Evolutionary conservation across 345 rosid species (phyloP).

Genomic region (Aegle marmelos): DNA sequence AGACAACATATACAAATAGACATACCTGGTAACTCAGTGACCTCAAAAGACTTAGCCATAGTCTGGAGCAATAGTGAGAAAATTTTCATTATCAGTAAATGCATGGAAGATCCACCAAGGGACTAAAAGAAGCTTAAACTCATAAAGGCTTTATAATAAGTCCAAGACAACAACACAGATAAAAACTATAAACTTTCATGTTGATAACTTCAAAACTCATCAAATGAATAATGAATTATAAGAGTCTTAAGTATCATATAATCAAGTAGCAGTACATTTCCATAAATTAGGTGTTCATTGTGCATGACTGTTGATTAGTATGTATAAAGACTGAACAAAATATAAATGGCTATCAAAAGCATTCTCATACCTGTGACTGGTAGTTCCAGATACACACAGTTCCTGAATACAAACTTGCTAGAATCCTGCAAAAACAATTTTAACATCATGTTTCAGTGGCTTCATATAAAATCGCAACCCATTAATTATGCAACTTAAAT

Average conservation of each 20-base stretch:
- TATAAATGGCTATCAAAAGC: background rate
- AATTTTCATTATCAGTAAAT: constrained; percentile 16
- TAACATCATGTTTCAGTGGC: background rate
- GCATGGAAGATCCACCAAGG: background rate
- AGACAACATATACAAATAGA: background rate
- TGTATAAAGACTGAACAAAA: background rate
- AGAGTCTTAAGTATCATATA: background rate
- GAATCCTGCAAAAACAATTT: constrained; percentile 49
- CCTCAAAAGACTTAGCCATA: constrained; percentile 95
- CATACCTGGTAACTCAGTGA: constrained; percentile 91
- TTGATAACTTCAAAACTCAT: background rate
- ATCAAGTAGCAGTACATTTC: background rate
- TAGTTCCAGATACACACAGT: constrained; percentile 75
- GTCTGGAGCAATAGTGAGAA: constrained; percentile 42
- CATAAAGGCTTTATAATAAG: background rate
- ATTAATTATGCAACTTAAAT: background rate
- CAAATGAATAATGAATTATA: background rate
- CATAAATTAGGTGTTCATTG: background rate
- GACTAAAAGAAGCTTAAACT: background rate
- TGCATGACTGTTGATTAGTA: background rate
- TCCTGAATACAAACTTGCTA: constrained; percentile 74
- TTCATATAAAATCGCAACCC: background rate
- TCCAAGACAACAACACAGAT: background rate
- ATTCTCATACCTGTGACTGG: constrained; percentile 80
- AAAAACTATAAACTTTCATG: background rate